Conservation (phyloP, 2,329 filamentous ascomycete genomes). For the Lachnellula suecica region DNA sequence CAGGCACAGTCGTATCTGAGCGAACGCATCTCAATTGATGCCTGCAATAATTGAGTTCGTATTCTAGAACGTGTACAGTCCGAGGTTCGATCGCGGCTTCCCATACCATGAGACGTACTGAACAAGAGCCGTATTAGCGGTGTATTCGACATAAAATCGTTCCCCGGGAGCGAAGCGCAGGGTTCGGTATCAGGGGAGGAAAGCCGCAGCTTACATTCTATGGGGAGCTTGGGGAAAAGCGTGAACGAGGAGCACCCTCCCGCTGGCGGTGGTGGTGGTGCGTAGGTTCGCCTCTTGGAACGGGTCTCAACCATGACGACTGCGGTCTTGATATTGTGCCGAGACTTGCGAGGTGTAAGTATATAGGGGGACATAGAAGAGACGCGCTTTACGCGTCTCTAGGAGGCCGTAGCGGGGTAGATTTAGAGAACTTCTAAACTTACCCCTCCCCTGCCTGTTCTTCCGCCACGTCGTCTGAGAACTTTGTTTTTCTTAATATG, state of each 20-base stretch:
- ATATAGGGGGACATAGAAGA: not conserved
- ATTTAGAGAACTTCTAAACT: not conserved
- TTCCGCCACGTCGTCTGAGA: no score
- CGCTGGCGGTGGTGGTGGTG: not conserved
- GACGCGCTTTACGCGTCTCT: no score
- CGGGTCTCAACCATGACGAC: not conserved
- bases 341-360: not conserved
- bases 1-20: not conserved
- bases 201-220: no score
- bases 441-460: not conserved
- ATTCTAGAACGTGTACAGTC: not conserved
- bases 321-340: not conserved
- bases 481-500: no score
- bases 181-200: not conserved
- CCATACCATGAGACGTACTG: not conserved
- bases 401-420: not conserved
- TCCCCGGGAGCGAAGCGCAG: not conserved
- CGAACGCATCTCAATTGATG: not conserved
- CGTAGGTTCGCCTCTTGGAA: not conserved
- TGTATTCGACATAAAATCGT: not conserved
- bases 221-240: not conserved
- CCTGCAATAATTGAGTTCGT: not conserved
- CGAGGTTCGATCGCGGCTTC: not conserved
- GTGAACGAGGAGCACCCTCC: not conserved
- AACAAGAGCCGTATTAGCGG: not conserved